phyloP scores from a whole-genome alignment of 208 protist genomes.

The Leishmania amazonensis region DNA sequence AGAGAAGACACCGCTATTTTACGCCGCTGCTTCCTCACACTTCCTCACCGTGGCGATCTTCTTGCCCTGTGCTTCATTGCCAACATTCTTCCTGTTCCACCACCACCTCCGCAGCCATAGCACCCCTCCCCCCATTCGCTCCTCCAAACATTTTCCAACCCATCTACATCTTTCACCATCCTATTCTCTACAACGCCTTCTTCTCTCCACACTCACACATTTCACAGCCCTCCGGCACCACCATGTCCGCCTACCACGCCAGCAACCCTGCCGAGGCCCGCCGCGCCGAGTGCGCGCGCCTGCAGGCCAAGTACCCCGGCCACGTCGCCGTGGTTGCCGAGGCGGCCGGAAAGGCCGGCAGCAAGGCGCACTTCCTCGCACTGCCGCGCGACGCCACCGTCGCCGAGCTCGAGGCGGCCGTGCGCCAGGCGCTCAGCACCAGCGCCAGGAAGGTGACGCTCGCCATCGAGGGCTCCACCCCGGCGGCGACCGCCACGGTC shows the following conservation, averaged over 20 bases:
- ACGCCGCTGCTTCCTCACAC: too few relatives aligned
- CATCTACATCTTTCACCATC: not conserved
- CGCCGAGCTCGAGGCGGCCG: slow-evolving; percentile 14
- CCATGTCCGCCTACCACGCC: slow-evolving; percentile 13
- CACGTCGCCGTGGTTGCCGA: slow-evolving; percentile 19
- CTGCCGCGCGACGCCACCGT: slow-evolving; percentile 26
- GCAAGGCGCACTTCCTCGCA: slow-evolving; percentile 8
- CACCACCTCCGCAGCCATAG: not conserved
- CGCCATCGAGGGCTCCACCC: slow-evolving; percentile 27
- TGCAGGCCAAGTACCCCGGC: slow-evolving; percentile 23
- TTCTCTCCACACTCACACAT: not conserved
- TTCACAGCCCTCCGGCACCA: not conserved
- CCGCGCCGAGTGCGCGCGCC: slow-evolving; percentile 18
- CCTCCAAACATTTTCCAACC: too few relatives aligned
- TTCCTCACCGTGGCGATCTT: too few relatives aligned
- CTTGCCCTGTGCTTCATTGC: too few relatives aligned
- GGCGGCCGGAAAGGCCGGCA: slow-evolving; percentile 10
- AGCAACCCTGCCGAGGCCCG: slow-evolving; percentile 3
- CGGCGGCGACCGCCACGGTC: slow-evolving; percentile 14
- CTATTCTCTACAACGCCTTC: not conserved
- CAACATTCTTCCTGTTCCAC: not conserved
- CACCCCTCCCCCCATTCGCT: not conserved
- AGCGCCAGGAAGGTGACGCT: slow-evolving; percentile 19
- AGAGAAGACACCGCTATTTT: too few relatives aligned
- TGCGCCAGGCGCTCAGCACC: slow-evolving; percentile 6